Base-by-base conservation (phyloP, 257 asterid genomes). In the Apocynum venetum region DNA sequence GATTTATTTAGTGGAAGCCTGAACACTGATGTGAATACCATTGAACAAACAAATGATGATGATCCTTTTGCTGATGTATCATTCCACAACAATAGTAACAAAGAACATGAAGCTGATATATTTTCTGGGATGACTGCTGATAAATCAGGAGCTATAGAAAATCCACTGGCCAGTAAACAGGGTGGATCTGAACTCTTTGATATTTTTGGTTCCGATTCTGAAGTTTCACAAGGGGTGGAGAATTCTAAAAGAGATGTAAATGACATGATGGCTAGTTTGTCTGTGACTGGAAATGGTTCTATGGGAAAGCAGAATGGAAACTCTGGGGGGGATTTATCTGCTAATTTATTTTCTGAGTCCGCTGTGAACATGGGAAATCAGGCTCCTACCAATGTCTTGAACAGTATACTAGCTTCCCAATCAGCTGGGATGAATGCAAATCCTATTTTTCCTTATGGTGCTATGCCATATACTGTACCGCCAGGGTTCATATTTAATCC, bases 21-120 rank as follows among this genome's bases (percentile, higher is more conserved):
- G 75, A 83, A 79, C 43, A 84, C 80, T 51, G 77, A 78, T 79
- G 85, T 79, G 73, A 79, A 82, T 80, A 78, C 83, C 74, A 64
- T 74, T 49, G 87, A 66, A 77, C 90, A 83, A 59, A 88, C 85
- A 65, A 81, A 79, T 73, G 93, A 89, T 71, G 97, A 90, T 80
- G 99, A 96, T 84, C 98, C 98, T 70, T 96, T 96, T 83, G 98
- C 96, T 35, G 98, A 91, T 83, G 99, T 96, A 80, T 90, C 97
- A 14, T 96, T 96, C 67, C 91, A 89, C 87, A 81, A 35, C 80
- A 77, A 76, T 85, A 84, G 76, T 82, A 86, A 80, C 73, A 89
- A 85, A 75, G 91, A 81, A 81, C 87, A 82, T 47, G 84, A 73
- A 71, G 79, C 83, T 51, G 96, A 91, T 88, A 78, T 87, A 81